Conservation (phyloP, 202 grass and related monocot genomes). For the Elaeis oleifera region DNA sequence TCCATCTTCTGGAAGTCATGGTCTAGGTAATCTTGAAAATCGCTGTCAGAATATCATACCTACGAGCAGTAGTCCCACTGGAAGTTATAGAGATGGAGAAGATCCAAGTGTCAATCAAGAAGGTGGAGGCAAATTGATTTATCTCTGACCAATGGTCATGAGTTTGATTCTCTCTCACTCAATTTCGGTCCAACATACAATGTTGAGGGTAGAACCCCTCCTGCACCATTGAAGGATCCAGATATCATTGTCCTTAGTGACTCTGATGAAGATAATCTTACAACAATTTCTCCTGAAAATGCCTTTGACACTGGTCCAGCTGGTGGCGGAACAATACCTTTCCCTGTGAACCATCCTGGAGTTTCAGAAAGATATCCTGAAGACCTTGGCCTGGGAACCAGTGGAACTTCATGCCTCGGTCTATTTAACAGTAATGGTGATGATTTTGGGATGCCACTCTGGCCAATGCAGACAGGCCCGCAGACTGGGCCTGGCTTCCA, state of each 20-base stretch:
- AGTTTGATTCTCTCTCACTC: slow-evolving; percentile 49
- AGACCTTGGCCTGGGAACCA: slow-evolving; percentile 49
- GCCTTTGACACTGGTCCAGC: slow-evolving; percentile 36
- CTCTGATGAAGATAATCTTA: slow-evolving; percentile 80
- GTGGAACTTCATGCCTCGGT: slow-evolving; percentile 31
- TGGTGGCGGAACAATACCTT: slow-evolving; percentile 39
- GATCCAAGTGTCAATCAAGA: slow-evolving; percentile 89
- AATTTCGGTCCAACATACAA: slow-evolving; percentile 48
- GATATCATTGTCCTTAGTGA: slow-evolving; percentile 87
- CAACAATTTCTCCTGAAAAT: slow-evolving; percentile 26
- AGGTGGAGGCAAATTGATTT: slow-evolving; percentile 46
- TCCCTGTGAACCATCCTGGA: slow-evolving; percentile 32
- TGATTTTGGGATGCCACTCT: slow-evolving; percentile 76
- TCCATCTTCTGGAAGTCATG: slow-evolving; percentile 32
- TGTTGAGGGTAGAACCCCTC: slow-evolving; percentile 41
- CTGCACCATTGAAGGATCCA: slow-evolving; percentile 33
- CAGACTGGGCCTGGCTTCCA: slow-evolving; percentile 57
- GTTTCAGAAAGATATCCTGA: slow-evolving; percentile 68
- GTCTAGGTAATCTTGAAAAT: slow-evolving; percentile 43
- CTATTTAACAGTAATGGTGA: slow-evolving; percentile 59
- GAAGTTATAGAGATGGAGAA: slow-evolving; percentile 68
- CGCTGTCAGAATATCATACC: slow-evolving; percentile 35
- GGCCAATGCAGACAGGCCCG: slow-evolving; percentile 47
- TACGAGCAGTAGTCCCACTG: slow-evolving; percentile 58
- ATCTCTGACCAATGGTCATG: slow-evolving; percentile 63